These are phyloP conservation scores for Rhynchospora pubera DNA, from an alignment of 176 grass and related monocot species.

Conservation along the genomic window DNA sequence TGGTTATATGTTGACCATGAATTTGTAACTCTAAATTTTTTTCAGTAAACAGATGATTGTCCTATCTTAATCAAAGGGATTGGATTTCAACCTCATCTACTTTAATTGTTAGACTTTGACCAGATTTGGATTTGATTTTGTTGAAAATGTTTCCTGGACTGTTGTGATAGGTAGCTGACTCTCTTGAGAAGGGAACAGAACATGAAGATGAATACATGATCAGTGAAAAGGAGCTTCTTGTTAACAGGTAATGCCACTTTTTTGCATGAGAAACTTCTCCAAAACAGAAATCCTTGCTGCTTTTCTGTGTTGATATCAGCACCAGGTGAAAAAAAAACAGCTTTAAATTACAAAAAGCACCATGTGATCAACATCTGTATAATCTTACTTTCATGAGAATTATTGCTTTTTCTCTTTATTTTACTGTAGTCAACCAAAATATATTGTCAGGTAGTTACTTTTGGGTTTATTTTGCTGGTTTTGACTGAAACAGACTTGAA, in stretches of 20 bases:
- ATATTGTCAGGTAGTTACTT: background rate
- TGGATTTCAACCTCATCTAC: background rate
- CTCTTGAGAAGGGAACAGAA: constrained; percentile 99
- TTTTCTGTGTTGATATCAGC: constrained; percentile 6
- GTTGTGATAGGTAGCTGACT: constrained; percentile 72
- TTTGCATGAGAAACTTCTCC: background rate
- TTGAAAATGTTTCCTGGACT: constrained; percentile 19
- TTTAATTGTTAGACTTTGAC: background rate
- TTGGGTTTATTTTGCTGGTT: background rate
- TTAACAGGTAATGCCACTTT: constrained; percentile 59
- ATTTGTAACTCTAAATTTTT: background rate
- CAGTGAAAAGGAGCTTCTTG: constrained; percentile 97
- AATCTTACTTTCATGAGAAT: background rate
- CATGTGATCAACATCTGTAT: background rate
- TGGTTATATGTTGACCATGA: background rate
- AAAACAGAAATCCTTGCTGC: constrained; percentile 1
- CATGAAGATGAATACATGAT: constrained; percentile 99
- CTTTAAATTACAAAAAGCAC: background rate
- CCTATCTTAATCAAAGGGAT: background rate
- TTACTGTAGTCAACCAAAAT: background rate
- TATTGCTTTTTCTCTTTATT: background rate
- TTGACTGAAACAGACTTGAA: background rate
- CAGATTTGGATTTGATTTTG: background rate
- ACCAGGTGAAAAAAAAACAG: constrained; percentile 9
- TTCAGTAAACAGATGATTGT: background rate